These are phyloP conservation scores for Nyctanthes arbortristis DNA, from an alignment of 257 asterid genomes.

Conservation along the genomic window DNA sequence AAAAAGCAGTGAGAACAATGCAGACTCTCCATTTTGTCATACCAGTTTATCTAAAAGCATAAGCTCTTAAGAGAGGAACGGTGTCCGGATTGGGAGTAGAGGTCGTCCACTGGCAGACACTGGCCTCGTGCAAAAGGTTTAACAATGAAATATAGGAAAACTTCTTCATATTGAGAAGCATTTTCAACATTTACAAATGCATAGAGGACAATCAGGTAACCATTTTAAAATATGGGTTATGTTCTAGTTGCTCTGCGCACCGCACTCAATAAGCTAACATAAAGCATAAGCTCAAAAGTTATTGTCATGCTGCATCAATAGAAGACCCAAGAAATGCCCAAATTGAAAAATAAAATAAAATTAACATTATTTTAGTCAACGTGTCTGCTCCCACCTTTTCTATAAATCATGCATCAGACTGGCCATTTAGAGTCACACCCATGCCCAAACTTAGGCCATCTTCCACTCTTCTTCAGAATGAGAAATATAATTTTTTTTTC, in stretches of 20 bases:
- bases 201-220: background rate
- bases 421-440: background rate
- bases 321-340: background rate
- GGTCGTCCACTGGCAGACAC: too few species aligned
- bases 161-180: background rate
- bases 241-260: background rate
- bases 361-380: background rate
- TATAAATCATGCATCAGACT: background rate
- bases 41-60: too few species aligned
- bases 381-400: background rate
- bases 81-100: too few species aligned
- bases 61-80: too few species aligned
- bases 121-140: background rate
- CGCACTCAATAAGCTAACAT: background rate
- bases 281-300: background rate
- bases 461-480: background rate
- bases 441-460: too few species aligned
- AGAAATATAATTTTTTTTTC: background rate
- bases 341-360: background rate
- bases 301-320: background rate
- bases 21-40: too few species aligned
- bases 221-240: background rate
- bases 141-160: background rate
- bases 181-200: background rate
- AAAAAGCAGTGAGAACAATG: constrained; percentile 15